Evolutionary conservation across 2,329 filamentous ascomycete species (phyloP), one percentile per base, ranked within the genome.

Genomic region (Phialocephala subalpina): DNA sequence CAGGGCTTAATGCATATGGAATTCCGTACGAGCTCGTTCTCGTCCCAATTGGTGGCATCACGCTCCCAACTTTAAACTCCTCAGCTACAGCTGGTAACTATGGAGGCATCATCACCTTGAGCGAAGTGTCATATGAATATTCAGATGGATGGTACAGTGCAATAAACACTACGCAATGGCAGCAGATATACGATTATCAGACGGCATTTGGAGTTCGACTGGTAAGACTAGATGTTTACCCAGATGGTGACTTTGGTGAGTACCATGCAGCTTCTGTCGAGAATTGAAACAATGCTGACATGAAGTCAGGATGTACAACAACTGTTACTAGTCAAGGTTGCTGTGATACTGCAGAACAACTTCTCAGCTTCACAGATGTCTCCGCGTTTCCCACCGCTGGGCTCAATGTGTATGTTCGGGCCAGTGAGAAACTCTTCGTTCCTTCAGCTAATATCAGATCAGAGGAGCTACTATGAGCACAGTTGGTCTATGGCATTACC

Each of bases 1-100:
- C 82, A 16, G 87, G 86, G 25, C 80, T 89, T 5, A 83, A 86
- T 70, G 86, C 81, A 65, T 89, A 89, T 71, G 86, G 87, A 47
- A 89, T 90, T 67, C 86, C 86, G 1, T 89, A 82, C 72, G 78
- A 87, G 70, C 79, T 82, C 3, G 70, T 88, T 11, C 71, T 83
- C 20, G 85, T 90, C 27, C 85, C 86, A 4, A 79, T 84, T 69
- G 72, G 72, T 7, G 87, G 87, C 18, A 77, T 80, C 12, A 67
- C 77, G 20, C 80, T 90, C 36, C 87, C 87, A 0, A 66, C 76
- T 0, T 79, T 89, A 45, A 87, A 84, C 70, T 77, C 79, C 16
- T 63, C 60, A 16, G 77, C 76, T 2, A 80, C 76, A 1, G 75
- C 78, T 57, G 86, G 86, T 67, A 87, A 86, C 74, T 89, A 83